These are phyloP conservation scores for Colletotrichum ledebouriae DNA, from an alignment of 2,329 filamentous ascomycete species.

Conservation along the genomic window DNA sequence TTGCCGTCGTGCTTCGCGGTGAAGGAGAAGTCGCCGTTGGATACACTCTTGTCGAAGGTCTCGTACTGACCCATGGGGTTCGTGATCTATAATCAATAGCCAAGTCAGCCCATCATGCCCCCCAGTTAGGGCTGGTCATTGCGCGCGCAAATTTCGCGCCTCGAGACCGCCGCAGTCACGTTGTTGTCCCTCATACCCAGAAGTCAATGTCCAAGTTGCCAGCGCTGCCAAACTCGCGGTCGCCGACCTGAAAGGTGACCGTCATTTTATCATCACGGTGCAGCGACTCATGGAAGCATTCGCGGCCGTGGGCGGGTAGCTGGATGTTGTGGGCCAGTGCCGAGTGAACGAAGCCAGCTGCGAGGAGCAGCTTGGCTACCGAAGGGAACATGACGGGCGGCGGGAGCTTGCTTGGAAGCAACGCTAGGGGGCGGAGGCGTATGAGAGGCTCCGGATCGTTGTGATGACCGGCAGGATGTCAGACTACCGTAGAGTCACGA, in stretches of 20 bases:
- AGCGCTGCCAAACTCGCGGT: conserved; percentile 93
- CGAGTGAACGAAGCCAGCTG: conserved; percentile 63
- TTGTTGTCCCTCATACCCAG: conserved; percentile 74
- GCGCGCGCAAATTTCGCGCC: conserved; percentile 3
- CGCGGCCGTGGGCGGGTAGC: conserved; percentile 90
- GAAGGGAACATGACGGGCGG: conserved; percentile 56
- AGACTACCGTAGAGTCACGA: conserved; percentile 28
- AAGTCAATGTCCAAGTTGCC: conserved; percentile 98
- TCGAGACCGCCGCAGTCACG: not conserved
- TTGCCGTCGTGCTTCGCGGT: conserved; percentile 87
- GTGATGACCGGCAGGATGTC: conserved; percentile 18
- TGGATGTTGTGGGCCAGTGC: conserved; percentile 94
- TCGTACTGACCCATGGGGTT: conserved; percentile 83
- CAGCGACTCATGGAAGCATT: conserved; percentile 96
- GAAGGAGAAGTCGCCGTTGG: conserved; percentile 95
- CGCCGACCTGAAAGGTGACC: conserved; percentile 97
- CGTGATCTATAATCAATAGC: conserved; percentile 70
- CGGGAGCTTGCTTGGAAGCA: conserved; percentile 32
- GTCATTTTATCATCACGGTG: conserved; percentile 98
- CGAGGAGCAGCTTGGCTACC: conserved; percentile 59
- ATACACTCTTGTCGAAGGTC: conserved; percentile 83
- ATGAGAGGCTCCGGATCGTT: conserved; percentile 26
- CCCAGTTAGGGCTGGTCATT: not conserved
- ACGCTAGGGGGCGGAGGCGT: conserved; percentile 7
- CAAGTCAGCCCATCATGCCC: conserved; percentile 39